phyloP scores from a whole-genome alignment of 2,329 filamentous ascomycete genomes.

The Neonectria magnoliae region DNA sequence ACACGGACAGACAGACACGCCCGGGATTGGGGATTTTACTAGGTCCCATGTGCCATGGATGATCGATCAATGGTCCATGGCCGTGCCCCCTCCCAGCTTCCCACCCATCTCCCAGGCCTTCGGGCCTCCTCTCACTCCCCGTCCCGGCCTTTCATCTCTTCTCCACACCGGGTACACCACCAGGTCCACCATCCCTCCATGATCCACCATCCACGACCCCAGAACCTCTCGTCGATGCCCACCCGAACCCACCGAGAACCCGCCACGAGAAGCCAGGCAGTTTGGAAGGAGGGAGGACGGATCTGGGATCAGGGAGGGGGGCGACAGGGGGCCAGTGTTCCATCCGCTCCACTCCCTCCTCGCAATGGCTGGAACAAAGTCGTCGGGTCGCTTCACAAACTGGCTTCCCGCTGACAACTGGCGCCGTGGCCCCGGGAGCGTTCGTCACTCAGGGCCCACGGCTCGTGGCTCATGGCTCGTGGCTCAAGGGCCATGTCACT shows the following conservation, averaged over 20 bases:
- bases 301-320: background rate
- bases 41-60: conserved; percentile 13
- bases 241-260: background rate
- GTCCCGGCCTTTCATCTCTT: conserved; percentile 13
- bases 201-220: conserved; percentile 16
- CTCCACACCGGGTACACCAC: conserved; percentile 16
- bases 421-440: conserved; percentile 26
- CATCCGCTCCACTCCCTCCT: conserved; percentile 15
- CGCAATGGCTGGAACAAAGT: conserved; percentile 8
- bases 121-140: conserved; percentile 11
- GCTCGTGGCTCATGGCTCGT: background rate
- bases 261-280: background rate
- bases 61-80: conserved; percentile 12
- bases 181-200: conserved; percentile 8
- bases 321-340: conserved; percentile 12
- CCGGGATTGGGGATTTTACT: too few species aligned
- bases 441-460: conserved; percentile 12
- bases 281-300: conserved; percentile 4
- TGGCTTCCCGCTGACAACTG: conserved; percentile 6
- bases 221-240: background rate
- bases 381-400: conserved; percentile 12
- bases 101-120: background rate
- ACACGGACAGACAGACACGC: too few species aligned
- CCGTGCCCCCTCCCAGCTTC: background rate
- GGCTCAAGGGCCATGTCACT: too few species aligned